Evolutionary conservation across 2,329 filamentous ascomycete genomes (phyloP), one percentile per base, ranked within the genome.

Genomic region (Cytospora piceae): DNA sequence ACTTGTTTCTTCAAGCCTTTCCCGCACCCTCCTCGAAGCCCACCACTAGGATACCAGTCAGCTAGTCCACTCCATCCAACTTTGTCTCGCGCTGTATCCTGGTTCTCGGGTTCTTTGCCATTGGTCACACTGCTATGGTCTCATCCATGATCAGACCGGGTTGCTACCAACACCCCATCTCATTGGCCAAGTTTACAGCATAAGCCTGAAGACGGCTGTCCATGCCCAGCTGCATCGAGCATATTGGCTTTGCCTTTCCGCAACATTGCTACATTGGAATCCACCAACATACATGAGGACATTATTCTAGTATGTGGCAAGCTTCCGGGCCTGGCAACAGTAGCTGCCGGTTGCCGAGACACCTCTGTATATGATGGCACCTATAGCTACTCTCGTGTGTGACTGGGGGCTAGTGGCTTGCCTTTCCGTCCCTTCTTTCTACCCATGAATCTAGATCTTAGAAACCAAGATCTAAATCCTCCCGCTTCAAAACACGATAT

Each of bases 81-180:
- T 57, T 27, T n/a, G n/a, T 34, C 61, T 64, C 53, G 65, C 65
- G 61, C 61, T 46, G 57, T n/a, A 42, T 15, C 59, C 55, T 6
- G 31, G 20, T n/a, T 15, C 29, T 59, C 59, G 59, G 59, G 60
- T 54, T 15, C 34, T 49, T 29, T n/a, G 49, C 64, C 46, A 66
- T 66, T 66, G 64, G 64, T 22, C 8, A 32, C 49, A 54, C 1
- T 24, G 24, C 27, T 20, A 20, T 27, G 52, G 52, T 7, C 15
- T 20, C 20, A 54, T 31, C 14, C 20, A 17, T n/a, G n/a, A n/a
- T 14, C 15, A 29, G 22, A 53, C 51, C 8, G 8, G 27, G 52
- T 54, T 31, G 52, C 24, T 22, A 17, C 9, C 31, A 27, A 31
- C 58, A 24, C 17, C 14, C n/a, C 31, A 22, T 15, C 51, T 24